phyloP scores from a whole-genome alignment of 768 basidiomycete genomes.

The Inosperma sp. region DNA sequence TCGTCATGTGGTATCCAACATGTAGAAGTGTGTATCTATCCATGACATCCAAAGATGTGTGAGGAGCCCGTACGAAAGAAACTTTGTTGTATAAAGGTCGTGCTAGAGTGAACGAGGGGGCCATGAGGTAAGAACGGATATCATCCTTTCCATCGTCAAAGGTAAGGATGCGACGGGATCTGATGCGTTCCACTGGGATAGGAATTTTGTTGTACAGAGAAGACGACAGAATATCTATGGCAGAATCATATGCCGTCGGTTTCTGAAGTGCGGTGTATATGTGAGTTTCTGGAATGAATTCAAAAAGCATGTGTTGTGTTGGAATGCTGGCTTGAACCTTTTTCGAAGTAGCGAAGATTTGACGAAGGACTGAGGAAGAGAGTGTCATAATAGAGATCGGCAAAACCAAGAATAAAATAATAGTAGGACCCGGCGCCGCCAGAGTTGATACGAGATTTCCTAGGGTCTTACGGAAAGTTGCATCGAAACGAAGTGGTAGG shows the following conservation, averaged over 20 bases:
- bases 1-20: conserved; percentile 66
- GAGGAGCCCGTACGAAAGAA: conserved; percentile 33
- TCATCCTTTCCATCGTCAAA: conserved; percentile 23
- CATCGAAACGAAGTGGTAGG: conserved; percentile 58
- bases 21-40: conserved; percentile 59
- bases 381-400: conserved; percentile 59
- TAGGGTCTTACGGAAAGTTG: conserved; percentile 62
- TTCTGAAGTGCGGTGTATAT: conserved; percentile 46
- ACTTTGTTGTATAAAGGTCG: conserved; percentile 38
- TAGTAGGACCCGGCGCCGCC: conserved; percentile 31
- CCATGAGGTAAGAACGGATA: conserved; percentile 51
- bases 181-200: conserved; percentile 53
- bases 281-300: conserved; percentile 67
- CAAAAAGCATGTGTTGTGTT: conserved; percentile 56
- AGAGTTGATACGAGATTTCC: conserved; percentile 29
- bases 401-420: conserved; percentile 67
- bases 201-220: conserved; percentile 72
- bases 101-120: conserved; percentile 62
- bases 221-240: conserved; percentile 49
- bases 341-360: conserved; percentile 60
- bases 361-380: conserved; percentile 62
- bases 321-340: conserved; percentile 38
- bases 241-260: conserved; percentile 36
- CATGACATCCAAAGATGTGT: conserved; percentile 40
- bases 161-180: conserved; percentile 46